These are phyloP conservation scores for Nannizzia gypsea DNA, from an alignment of 2,329 filamentous ascomycete species.

Conservation along the genomic window DNA sequence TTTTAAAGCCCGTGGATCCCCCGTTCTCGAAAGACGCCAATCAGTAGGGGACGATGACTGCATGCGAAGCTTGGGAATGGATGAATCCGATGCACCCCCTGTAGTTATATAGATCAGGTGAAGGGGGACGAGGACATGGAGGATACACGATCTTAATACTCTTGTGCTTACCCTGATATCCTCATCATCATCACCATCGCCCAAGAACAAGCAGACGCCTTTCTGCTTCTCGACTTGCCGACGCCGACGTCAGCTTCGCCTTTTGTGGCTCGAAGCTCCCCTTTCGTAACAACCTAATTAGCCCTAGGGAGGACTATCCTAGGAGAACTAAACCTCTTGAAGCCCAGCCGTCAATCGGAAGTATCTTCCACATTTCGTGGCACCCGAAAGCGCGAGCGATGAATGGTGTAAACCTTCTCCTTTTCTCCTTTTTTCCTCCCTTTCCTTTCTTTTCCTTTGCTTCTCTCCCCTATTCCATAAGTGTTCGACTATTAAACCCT, in stretches of 20 bases:
- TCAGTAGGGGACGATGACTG: neutral
- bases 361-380: too few species aligned
- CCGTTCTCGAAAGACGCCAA: neutral
- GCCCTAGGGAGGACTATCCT: too few species aligned
- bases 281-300: too few species aligned
- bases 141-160: neutral
- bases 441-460: neutral
- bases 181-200: too few species aligned
- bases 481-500: neutral
- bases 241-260: too few species aligned
- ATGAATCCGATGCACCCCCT: neutral
- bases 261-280: too few species aligned
- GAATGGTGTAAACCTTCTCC: neutral
- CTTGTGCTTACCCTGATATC: too few species aligned
- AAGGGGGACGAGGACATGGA: neutral
- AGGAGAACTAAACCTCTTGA: too few species aligned
- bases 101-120: neutral
- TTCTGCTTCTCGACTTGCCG: too few species aligned
- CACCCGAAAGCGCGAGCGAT: neutral
- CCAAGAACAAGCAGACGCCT: too few species aligned
- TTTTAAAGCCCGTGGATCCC: slow-evolving; percentile 1
- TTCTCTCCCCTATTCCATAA: neutral
- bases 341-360: too few species aligned
- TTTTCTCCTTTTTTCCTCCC: neutral
- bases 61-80: neutral